Conservation (phyloP, 495 filamentous ascomycete genomes). For the Penicillium maclennaniae region DNA sequence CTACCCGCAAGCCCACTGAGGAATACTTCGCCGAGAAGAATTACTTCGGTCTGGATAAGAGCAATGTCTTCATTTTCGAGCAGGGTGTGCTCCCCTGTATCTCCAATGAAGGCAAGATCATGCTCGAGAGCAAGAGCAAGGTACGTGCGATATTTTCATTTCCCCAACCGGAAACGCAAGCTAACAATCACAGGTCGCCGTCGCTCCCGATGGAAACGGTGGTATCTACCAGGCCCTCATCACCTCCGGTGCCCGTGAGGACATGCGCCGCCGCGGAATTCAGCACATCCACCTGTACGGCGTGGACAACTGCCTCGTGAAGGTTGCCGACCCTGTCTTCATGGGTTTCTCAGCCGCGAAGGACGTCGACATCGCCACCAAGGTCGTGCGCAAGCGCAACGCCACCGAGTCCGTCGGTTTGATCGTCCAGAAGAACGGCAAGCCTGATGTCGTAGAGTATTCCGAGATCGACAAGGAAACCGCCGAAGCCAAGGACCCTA, state of each 20-base stretch:
- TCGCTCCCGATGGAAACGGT: constrained; percentile 97
- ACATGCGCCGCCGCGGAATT: constrained; percentile 86
- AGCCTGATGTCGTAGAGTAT: constrained; percentile 98
- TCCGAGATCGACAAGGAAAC: constrained; percentile 89
- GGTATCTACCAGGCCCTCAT: constrained; percentile 94
- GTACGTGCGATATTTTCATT: constrained; percentile 35
- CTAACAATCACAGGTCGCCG: constrained; percentile 58
- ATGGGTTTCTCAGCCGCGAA: constrained; percentile 88
- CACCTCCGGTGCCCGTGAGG: constrained; percentile 72
- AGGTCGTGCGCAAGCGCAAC: constrained; percentile 96
- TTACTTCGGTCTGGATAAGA: constrained; percentile 83
- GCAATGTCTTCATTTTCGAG: constrained; percentile 91
- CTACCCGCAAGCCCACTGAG: constrained; percentile 89
- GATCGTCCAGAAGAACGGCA: constrained; percentile 91
- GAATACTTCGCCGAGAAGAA: constrained; percentile 84
- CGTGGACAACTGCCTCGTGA: constrained; percentile 98
- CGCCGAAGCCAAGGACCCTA: constrained; percentile 82
- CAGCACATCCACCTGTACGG: constrained; percentile 97
- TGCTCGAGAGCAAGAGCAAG: constrained; percentile 85
- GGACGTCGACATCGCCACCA: constrained; percentile 93
- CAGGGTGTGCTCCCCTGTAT: constrained; percentile 96
- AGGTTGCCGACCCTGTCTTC: constrained; percentile 93
- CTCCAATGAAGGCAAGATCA: constrained; percentile 95
- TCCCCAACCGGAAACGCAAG: not conserved
- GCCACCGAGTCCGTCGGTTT: constrained; percentile 95